Percentiles rank a stretch among this genome's conserved stretches.
phyloP scores from a whole-genome alignment of 257 asterid species.

The Scutellaria minor region DNA sequence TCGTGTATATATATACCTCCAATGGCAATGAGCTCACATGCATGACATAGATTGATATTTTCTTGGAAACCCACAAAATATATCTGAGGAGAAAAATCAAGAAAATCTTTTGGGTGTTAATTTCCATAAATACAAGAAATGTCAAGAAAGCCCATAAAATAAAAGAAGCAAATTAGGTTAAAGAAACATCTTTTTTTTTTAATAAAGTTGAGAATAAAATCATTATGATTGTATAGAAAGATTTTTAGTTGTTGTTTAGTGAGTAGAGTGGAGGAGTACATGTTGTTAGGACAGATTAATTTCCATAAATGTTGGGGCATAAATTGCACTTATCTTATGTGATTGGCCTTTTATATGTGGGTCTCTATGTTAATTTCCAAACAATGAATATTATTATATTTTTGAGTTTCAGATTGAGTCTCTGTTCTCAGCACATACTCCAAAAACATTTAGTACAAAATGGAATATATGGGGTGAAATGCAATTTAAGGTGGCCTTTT shows the following conservation, averaged over 20 bases:
- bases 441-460: neutral
- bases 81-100: neutral
- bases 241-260: conserved; percentile 39
- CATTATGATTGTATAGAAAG: conserved; percentile 15
- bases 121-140: neutral
- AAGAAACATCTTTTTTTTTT: neutral
- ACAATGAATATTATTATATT: conserved; percentile 6
- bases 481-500: conserved; percentile 25
- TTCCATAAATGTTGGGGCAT: conserved; percentile 36
- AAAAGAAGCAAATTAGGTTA: conserved; percentile 15
- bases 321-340: conserved; percentile 16
- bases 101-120: conserved; percentile 2
- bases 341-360: conserved; percentile 31
- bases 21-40: conserved; percentile 1
- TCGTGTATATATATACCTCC: neutral
- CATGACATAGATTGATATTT: neutral
- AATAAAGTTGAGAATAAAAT: conserved; percentile 33
- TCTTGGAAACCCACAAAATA: neutral
- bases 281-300: conserved; percentile 8
- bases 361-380: conserved; percentile 22
- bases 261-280: neutral
- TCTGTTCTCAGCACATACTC: conserved; percentile 34
- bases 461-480: neutral
- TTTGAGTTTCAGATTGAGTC: conserved; percentile 12
- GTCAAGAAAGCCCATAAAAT: conserved; percentile 20